These are phyloP conservation scores for Sungouiella thailandica DNA, from an alignment of 805 yeast species.

Conservation along the genomic window DNA sequence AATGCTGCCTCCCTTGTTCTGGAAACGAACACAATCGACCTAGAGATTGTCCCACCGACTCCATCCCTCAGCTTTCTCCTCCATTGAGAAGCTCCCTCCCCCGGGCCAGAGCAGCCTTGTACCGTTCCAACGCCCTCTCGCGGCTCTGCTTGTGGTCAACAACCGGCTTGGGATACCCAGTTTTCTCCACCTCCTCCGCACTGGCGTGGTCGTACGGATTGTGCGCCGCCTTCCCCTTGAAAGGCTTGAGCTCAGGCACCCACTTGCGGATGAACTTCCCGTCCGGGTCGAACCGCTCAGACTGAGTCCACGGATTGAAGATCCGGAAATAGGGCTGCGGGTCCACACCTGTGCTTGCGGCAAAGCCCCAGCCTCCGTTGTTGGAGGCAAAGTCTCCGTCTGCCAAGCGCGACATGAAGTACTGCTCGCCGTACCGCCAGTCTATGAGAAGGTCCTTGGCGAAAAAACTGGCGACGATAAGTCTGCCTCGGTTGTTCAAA, in stretches of 20 bases:
- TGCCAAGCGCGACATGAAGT: constrained; percentile 43
- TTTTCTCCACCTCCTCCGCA: constrained; percentile 20
- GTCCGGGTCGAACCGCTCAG: constrained; percentile 43
- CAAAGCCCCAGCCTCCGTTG: constrained; percentile 56
- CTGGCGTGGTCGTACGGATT: constrained; percentile 29
- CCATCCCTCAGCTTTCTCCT: too few species aligned
- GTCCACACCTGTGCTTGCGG: constrained; percentile 48
- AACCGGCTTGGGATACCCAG: constrained; percentile 41
- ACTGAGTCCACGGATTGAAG: constrained; percentile 48
- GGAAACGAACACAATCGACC: too few species aligned
- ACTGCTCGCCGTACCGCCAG: constrained; percentile 52
- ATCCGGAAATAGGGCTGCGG: constrained; percentile 55
- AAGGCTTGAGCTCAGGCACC: constrained; percentile 43
- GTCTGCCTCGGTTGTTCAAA: constrained; percentile 49
- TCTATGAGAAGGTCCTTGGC: constrained; percentile 47
- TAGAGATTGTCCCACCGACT: too few species aligned
- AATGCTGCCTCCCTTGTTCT: too few species aligned
- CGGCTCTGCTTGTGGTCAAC: constrained; percentile 38
- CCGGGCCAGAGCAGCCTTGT: constrained; percentile 27
- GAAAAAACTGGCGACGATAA: constrained; percentile 50
- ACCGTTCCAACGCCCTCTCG: constrained; percentile 39
- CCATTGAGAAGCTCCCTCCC: constrained; percentile 11
- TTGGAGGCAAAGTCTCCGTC: constrained; percentile 54
- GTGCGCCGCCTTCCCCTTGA: constrained; percentile 27
- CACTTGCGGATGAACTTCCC: constrained; percentile 44